A percentile compares a stretch with the other conserved stretches of the same genome.
Evolutionary conservation across 257 asterid genomes (phyloP).

Genomic region (Nicotiana benthamiana): DNA sequence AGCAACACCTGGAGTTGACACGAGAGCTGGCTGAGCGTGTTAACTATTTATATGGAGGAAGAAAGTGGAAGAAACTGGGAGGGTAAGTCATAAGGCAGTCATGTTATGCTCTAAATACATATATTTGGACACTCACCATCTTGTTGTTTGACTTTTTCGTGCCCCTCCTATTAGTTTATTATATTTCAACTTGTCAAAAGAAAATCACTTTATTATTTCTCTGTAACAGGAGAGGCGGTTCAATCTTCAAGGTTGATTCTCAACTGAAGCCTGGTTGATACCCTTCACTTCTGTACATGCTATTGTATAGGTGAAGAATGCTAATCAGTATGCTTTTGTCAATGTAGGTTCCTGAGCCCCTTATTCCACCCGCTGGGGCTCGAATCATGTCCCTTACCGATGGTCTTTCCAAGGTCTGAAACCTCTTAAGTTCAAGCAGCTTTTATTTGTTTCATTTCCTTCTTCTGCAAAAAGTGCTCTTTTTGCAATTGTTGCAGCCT

Average conservation of each 20-base stretch:
- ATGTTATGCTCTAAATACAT: not conserved
- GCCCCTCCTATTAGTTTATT: constrained; percentile 21
- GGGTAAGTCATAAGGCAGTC: constrained; percentile 52
- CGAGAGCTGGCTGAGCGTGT: constrained; percentile 91
- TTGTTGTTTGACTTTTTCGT: constrained; percentile 17
- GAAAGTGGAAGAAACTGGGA: constrained; percentile 95
- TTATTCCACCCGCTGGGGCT: constrained; percentile 96
- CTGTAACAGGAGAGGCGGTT: constrained; percentile 74
- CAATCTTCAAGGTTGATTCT: constrained; percentile 73
- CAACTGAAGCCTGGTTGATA: constrained; percentile 14
- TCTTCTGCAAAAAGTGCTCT: not conserved
- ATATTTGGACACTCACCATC: not conserved
- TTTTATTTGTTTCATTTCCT: not conserved
- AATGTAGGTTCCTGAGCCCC: constrained; percentile 87
- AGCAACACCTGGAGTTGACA: constrained; percentile 92
- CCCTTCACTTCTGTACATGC: constrained; percentile 1
- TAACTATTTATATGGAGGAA: constrained; percentile 83
- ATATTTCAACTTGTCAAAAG: not conserved
- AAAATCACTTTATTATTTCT: constrained; percentile 5
- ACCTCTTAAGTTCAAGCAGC: constrained; percentile 11
- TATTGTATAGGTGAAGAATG: constrained; percentile 13
- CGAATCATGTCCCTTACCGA: constrained; percentile 99
- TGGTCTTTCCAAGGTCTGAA: constrained; percentile 87
- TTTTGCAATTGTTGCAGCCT: not conserved
- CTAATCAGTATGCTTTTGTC: constrained; percentile 15